phyloP scores from a whole-genome alignment of 257 asterid species.

The Phtheirospermum japonicum region DNA sequence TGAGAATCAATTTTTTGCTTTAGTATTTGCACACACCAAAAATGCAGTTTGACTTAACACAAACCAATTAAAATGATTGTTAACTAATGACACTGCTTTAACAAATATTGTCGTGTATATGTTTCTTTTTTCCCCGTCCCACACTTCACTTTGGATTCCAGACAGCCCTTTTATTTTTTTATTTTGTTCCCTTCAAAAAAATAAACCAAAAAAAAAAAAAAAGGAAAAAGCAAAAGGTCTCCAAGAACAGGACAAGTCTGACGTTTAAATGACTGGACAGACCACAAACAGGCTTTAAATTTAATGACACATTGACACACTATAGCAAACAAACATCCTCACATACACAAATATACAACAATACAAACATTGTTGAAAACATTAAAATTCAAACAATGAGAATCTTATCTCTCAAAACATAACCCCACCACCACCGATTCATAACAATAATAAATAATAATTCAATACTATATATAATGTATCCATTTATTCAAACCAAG shows the following conservation, averaged over 20 bases:
- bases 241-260: slow-evolving; percentile 32
- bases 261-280: slow-evolving; percentile 24
- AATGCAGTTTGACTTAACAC: no score
- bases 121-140: neutral
- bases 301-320: slow-evolving; percentile 13
- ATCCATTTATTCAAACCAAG: slow-evolving; percentile 27
- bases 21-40: no score
- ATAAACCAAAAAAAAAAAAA: no score
- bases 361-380: no score
- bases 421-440: neutral
- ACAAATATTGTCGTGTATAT: no score
- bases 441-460: slow-evolving; percentile 1
- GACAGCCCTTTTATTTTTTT: neutral
- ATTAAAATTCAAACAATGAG: slow-evolving; percentile 2
- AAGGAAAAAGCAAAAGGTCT: neutral
- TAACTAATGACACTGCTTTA: no score
- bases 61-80: no score
- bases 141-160: neutral
- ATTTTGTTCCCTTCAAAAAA: neutral
- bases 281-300: slow-evolving; percentile 15
- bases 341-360: slow-evolving; percentile 27
- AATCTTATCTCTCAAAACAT: slow-evolving; percentile 21
- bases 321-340: slow-evolving; percentile 20
- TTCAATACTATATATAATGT: neutral
- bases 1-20: no score